Percentiles rank a stretch among this genome's conserved stretches.
Evolutionary conservation across 2,329 filamentous ascomycete species (phyloP).

Genomic region (Diaporthe citrichinensis): DNA sequence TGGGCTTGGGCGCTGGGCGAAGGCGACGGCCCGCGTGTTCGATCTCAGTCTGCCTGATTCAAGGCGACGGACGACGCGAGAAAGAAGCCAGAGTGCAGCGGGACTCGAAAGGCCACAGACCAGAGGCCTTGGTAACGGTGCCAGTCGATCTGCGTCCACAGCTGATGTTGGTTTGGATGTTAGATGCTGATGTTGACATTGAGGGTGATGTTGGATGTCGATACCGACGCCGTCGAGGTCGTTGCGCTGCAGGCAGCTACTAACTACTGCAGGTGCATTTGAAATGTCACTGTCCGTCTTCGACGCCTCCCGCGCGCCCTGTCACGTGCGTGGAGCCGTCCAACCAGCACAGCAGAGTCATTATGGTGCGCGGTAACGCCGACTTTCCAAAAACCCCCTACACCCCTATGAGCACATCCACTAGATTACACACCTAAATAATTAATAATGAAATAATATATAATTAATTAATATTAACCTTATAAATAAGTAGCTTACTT

Average conservation of each 20-base stretch:
- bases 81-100: neutral
- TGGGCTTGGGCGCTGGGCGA: neutral
- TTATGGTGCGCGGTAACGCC: too few species aligned
- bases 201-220: neutral
- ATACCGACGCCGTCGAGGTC: neutral
- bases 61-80: neutral
- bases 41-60: neutral
- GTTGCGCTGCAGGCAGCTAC: neutral
- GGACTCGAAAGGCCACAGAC: neutral
- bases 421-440: too few species aligned
- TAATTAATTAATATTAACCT: too few species aligned
- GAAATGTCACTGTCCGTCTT: conserved; percentile 7
- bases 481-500: too few species aligned
- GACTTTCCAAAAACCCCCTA: too few species aligned
- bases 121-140: neutral
- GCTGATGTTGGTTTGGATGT: too few species aligned
- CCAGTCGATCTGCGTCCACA: neutral
- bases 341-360: too few species aligned
- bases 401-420: too few species aligned
- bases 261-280: neutral
- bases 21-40: neutral
- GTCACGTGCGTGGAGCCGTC: neutral
- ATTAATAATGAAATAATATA: too few species aligned
- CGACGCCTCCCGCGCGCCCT: neutral
- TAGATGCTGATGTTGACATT: neutral